Conservation (phyloP, 2,329 filamentous ascomycete species). For the Monosporascus cannonballus region DNA sequence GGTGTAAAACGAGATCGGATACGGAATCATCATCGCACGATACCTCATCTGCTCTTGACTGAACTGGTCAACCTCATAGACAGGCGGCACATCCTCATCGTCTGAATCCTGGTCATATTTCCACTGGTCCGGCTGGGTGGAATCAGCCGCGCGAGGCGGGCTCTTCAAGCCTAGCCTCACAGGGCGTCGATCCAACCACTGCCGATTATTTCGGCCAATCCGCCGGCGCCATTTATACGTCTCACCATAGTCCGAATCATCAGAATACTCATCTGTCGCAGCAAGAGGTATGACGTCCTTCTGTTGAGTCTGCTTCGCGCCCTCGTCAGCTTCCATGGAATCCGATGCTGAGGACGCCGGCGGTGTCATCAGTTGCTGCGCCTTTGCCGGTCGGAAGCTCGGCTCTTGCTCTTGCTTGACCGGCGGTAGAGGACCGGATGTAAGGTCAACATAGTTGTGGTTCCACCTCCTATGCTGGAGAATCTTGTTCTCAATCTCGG, state of each 20-base stretch:
- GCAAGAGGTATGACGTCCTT: constrained; percentile 30
- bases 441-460: constrained; percentile 80
- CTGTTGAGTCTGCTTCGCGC: constrained; percentile 24
- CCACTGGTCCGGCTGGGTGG: constrained; percentile 58
- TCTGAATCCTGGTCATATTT: constrained; percentile 82
- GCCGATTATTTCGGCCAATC: constrained; percentile 73
- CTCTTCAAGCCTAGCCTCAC: constrained; percentile 34
- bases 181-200: constrained; percentile 83
- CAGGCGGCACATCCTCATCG: constrained; percentile 66
- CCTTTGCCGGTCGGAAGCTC: constrained; percentile 66
- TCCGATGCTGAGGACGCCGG: constrained; percentile 51
- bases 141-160: constrained; percentile 24
- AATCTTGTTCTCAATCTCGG: constrained; percentile 80
- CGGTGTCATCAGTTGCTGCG: constrained; percentile 63
- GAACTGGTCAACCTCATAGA: constrained; percentile 71
- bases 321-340: constrained; percentile 51
- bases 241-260: constrained; percentile 32
- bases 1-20: constrained; percentile 34
- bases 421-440: constrained; percentile 76
- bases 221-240: constrained; percentile 73
- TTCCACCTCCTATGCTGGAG: constrained; percentile 91
- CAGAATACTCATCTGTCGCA: constrained; percentile 38
- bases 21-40: constrained; percentile 51
- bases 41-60: constrained; percentile 55
- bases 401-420: constrained; percentile 59